Evolutionary conservation across 805 yeast species (phyloP), one percentile per base, ranked within the genome.

Genomic region (Blastobotrys parvus): DNA sequence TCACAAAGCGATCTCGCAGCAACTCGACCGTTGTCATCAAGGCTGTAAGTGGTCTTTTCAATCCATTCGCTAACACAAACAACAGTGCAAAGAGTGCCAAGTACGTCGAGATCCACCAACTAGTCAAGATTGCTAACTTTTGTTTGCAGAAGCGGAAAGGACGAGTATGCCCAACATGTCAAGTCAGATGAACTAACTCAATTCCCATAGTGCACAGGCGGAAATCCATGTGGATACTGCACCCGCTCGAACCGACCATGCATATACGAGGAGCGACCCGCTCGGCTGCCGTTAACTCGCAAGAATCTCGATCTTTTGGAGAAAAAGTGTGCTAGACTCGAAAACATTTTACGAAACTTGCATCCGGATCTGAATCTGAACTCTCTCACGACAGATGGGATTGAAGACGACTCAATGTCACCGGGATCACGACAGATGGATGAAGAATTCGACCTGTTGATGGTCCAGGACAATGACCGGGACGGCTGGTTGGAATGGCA

Each of bases 281-380:
- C 25, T 15, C 39, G 48, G 18, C 19, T 43, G 16, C 48, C 46
- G 16, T 36, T 45, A 4, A 38, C 41, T 11, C 13, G 41, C 35
- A 30, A 27, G 23, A 43, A 73, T 43, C 83, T 84, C 18, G 94
- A 84, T 58, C 21, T 20, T 15, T 30, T 40, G 25, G 44, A 44
- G 35, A 69, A 65, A 42, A 61, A 73, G 39, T 70, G 73, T 3
- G 56, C 63, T 31, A 66, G 59, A 33, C 52, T 75, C 44, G 78
- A 75, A 55, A 48, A 51, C 15, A 46, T 75, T 7, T 52, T 77
- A 7, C 50, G 56, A 18, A 65, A 60, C 35, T 44, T 73, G 8
- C 52, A 70, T 3, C 80, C 71, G 2, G 68, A 66, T 22, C 65
- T 62, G 34, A 67, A 67, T 36, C 39, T 73, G 13, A 72, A 72